A percentile compares a stretch with the other conserved stretches of the same genome.
Conservation (phyloP, 1,284 basidiomycete genomes). For the Rhodotorula mucilaginosa region DNA sequence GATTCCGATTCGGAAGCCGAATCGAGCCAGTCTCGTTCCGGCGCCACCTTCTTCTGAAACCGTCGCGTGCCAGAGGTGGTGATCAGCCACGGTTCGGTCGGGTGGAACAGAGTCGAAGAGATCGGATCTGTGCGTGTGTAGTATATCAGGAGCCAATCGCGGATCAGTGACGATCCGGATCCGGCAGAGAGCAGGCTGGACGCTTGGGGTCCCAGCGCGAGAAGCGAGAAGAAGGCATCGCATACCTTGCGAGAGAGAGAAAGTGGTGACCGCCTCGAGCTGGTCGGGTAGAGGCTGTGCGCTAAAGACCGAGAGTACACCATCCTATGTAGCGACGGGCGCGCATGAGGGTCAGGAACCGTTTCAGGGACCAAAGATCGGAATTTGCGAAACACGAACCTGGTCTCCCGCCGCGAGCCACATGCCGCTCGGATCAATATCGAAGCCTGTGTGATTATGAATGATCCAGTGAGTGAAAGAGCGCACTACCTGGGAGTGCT, state of each 20-base stretch:
- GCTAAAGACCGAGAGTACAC: constrained; percentile 41
- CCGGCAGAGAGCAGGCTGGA: neutral
- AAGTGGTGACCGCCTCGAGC: constrained; percentile 10
- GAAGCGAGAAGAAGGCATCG: too few species aligned
- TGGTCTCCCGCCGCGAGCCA: constrained; percentile 70
- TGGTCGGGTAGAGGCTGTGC: constrained; percentile 12
- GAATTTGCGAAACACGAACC: constrained; percentile 51
- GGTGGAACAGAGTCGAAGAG: constrained; percentile 17
- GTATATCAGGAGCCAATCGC: too few species aligned
- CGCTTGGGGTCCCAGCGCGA: too few species aligned
- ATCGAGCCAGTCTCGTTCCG: neutral
- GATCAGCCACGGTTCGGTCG: constrained; percentile 6
- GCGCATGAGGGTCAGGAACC: neutral
- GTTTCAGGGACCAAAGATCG: constrained; percentile 28
- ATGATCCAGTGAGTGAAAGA: neutral
- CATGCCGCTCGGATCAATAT: constrained; percentile 68
- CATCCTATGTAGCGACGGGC: constrained; percentile 35
- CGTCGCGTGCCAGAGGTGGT: constrained; percentile 10
- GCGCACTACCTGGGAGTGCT: constrained; percentile 16
- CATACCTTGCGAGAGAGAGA: constrained; percentile 2
- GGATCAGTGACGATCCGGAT: neutral
- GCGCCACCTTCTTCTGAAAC: neutral
- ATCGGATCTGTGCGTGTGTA: neutral
- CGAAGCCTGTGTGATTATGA: constrained; percentile 57
- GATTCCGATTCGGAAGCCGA: neutral